Conservation (phyloP, 2,329 filamentous ascomycete species). For the Cryphonectria carpinicola region DNA sequence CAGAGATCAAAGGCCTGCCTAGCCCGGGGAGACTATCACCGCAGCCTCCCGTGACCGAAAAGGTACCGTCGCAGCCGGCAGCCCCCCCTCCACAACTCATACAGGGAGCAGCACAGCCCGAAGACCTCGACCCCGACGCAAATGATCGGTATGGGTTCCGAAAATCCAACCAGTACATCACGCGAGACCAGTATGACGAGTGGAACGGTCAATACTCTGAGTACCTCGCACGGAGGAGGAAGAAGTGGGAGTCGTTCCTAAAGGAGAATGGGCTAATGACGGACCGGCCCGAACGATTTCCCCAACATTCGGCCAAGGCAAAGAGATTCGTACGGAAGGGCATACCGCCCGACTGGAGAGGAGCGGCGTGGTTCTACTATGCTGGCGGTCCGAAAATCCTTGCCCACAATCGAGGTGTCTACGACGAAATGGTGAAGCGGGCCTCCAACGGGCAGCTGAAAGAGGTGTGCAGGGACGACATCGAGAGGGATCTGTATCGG, state of each 20-base stretch:
- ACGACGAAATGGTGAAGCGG: conserved; percentile 69
- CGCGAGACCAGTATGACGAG: conserved; percentile 74
- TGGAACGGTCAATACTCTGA: conserved; percentile 79
- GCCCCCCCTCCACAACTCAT: conserved; percentile 29
- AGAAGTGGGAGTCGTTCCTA: conserved; percentile 82
- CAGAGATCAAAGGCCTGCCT: conserved; percentile 8
- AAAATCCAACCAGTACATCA: conserved; percentile 81
- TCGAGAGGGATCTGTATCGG: conserved; percentile 89
- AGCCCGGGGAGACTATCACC: conserved; percentile 20
- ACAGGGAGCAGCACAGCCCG: conserved; percentile 42
- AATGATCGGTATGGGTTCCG: conserved; percentile 92
- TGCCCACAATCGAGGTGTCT: conserved; percentile 75
- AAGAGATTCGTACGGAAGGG: conserved; percentile 92
- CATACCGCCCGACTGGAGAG: conserved; percentile 90
- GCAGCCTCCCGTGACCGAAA: conserved; percentile 16
- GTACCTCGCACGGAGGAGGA: conserved; percentile 73
- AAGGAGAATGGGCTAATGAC: conserved; percentile 76
- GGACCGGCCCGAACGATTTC: conserved; percentile 75
- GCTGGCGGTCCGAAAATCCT: conserved; percentile 83
- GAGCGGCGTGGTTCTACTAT: conserved; percentile 97
- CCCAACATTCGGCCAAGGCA: conserved; percentile 77
- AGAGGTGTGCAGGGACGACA: conserved; percentile 79
- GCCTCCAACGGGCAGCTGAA: conserved; percentile 54
- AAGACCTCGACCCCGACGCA: conserved; percentile 48
- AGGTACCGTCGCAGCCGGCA: conserved; percentile 11